These are phyloP conservation scores for Copromyces sp. DNA, from an alignment of 495 filamentous ascomycete genomes.

Conservation along the genomic window DNA sequence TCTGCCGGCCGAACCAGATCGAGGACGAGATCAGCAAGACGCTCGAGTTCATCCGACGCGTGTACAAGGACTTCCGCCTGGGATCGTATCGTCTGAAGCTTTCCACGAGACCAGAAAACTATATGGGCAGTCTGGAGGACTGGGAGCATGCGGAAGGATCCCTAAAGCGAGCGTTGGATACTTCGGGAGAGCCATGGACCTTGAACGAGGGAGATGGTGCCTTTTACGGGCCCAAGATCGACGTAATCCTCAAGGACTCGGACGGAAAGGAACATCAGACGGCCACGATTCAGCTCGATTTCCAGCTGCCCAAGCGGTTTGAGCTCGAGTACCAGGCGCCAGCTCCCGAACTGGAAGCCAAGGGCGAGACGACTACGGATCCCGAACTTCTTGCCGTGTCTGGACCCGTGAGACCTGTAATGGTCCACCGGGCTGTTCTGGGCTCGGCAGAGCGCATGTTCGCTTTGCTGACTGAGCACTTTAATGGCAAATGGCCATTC, in stretches of 20 bases:
- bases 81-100: slow-evolving; percentile 66
- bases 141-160: slow-evolving; percentile 76
- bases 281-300: slow-evolving; percentile 87
- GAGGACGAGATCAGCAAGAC: slow-evolving; percentile 68
- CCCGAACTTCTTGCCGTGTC: slow-evolving; percentile 30
- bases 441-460: slow-evolving; percentile 82
- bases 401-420: slow-evolving; percentile 61
- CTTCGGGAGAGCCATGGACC: slow-evolving; percentile 55
- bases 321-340: slow-evolving; percentile 65
- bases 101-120: slow-evolving; percentile 73
- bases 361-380: slow-evolving; percentile 37
- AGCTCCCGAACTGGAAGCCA: slow-evolving; percentile 57
- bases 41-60: slow-evolving; percentile 68
- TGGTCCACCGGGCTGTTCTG: slow-evolving; percentile 82
- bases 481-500: slow-evolving; percentile 76
- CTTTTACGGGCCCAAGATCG: slow-evolving; percentile 94
- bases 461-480: slow-evolving; percentile 78
- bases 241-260: slow-evolving; percentile 72
- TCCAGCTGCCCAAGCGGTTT: slow-evolving; percentile 83
- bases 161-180: slow-evolving; percentile 57
- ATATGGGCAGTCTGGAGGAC: slow-evolving; percentile 67
- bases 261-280: slow-evolving; percentile 87
- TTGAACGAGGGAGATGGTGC: slow-evolving; percentile 78
- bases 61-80: slow-evolving; percentile 66
- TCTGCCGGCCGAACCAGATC: slow-evolving; percentile 79